Base-by-base conservation (phyloP, 179 eudicot genomes). In the Spergularia azorica region DNA sequence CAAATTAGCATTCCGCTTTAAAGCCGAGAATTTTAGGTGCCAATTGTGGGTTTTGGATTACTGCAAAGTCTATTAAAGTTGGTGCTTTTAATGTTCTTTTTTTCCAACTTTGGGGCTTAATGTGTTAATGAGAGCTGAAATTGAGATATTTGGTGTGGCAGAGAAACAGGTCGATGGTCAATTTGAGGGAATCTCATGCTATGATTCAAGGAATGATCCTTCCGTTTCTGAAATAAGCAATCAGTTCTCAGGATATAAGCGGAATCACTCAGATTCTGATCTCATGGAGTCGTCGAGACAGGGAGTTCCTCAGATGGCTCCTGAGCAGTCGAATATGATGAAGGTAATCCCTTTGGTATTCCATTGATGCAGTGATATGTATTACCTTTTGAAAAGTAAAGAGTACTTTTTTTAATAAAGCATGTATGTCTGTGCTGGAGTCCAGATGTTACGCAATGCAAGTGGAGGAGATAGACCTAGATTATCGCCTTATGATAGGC, bases 201-300 rank as follows among this genome's bases (percentile, higher is more conserved):
- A 84, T 81, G 87, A 88, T 63, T 84, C 86, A 41, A 81, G 86
- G 81, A 84, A 87, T 63, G 93, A 88, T 77, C 55, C 83, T 65
- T 70, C 86, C 9, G 85, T 85, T 66, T 81, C 83, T 56, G 92
- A 89, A 75, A 83, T 80, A 46, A 83, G 79, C 79, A 86, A 83
- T 67, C 80, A 83, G 70, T 83, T 87, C 26, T 56, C 72, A 12
- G 88, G 95, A 21, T 81, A 77, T 70, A 92, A 90, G 71, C 75
- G 91, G 73, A 86, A 86, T 72, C 83, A 84, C 82, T 86, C 88
- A 0, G 97, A 89, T 76, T 83, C 92, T 62, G 82, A 51, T 76
- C 88, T 86, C 59, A 72, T 84, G 79, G 83, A 81, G 50, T 77
- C 89, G 63, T 85, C 89, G 8, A 84, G 86, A 74, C 93, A 89